These are phyloP conservation scores for Fusarium napiforme DNA, from an alignment of 2,329 filamentous ascomycete species.

Conservation along the genomic window DNA sequence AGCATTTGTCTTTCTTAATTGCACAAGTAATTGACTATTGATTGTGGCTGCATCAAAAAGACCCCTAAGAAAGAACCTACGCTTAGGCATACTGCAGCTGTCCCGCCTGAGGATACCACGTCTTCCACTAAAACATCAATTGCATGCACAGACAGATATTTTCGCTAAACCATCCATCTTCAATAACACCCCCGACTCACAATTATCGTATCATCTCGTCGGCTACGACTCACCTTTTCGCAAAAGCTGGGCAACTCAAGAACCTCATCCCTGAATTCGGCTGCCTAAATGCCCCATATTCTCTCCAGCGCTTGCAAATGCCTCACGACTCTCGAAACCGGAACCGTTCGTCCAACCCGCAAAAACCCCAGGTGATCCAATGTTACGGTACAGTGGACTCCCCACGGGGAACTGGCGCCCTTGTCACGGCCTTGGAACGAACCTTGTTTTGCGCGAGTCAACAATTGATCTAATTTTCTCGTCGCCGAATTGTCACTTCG, in stretches of 20 bases:
- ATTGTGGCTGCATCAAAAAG: neutral
- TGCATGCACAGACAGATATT: neutral
- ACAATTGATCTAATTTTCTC: constrained; percentile 1
- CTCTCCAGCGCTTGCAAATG: constrained; percentile 15
- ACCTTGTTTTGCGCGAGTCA: constrained; percentile 33
- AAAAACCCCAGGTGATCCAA: constrained; percentile 15
- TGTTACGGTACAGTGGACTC: constrained; percentile 1
- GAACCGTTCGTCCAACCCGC: neutral
- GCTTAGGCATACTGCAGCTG: neutral
- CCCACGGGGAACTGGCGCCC: constrained; percentile 23
- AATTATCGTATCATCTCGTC: neutral
- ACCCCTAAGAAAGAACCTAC: neutral
- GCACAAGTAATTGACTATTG: neutral
- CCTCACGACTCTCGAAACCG: neutral
- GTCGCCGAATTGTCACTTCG: neutral
- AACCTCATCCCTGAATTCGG: neutral
- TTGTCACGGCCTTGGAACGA: constrained; percentile 23
- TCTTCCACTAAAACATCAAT: neutral
- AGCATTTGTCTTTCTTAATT: neutral
- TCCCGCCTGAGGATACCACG: neutral
- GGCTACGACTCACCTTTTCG: neutral
- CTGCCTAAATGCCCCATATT: constrained; percentile 8
- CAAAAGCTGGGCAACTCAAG: neutral
- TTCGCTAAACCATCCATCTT: neutral
- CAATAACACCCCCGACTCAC: neutral